These are phyloP conservation scores for Eucalyptus viminalis DNA, from an alignment of 345 rosid species.

Conservation along the genomic window DNA sequence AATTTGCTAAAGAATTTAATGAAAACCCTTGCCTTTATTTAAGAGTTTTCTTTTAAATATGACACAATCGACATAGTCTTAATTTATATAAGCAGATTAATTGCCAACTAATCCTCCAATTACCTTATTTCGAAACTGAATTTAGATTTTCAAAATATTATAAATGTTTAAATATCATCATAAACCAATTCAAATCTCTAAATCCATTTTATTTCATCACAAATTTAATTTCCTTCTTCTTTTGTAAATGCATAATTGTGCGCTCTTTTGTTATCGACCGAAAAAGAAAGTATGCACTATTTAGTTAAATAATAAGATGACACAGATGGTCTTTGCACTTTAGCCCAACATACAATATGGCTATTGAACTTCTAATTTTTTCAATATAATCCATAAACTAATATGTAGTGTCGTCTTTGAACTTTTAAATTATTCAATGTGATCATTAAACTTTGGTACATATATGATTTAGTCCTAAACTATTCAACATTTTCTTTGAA, in stretches of 20 bases:
- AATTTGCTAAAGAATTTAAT: neutral
- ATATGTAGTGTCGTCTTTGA: accelerated
- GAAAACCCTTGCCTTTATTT: neutral
- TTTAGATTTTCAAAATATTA: neutral
- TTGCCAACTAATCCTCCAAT: neutral
- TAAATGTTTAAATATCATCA: neutral
- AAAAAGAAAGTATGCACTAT: neutral
- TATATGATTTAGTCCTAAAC: no score
- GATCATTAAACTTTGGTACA: no score
- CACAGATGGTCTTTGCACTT: accelerated
- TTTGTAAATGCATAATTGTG: neutral
- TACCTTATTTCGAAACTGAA: neutral
- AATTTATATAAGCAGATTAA: neutral
- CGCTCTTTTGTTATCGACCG: neutral
- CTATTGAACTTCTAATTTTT: no score
- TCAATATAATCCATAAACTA: no score
- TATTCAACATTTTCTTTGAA: no score
- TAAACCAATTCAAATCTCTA: neutral
- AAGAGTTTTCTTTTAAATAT: neutral
- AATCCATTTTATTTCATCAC: neutral
- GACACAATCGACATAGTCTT: neutral
- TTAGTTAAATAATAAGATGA: neutral
- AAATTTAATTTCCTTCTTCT: neutral
- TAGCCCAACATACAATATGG: neutral
- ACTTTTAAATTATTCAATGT: no score